Percentiles rank a stretch among this genome's conserved stretches.
Conservation (phyloP, 1,284 basidiomycete genomes). For the Malassezia pachydermatis region DNA sequence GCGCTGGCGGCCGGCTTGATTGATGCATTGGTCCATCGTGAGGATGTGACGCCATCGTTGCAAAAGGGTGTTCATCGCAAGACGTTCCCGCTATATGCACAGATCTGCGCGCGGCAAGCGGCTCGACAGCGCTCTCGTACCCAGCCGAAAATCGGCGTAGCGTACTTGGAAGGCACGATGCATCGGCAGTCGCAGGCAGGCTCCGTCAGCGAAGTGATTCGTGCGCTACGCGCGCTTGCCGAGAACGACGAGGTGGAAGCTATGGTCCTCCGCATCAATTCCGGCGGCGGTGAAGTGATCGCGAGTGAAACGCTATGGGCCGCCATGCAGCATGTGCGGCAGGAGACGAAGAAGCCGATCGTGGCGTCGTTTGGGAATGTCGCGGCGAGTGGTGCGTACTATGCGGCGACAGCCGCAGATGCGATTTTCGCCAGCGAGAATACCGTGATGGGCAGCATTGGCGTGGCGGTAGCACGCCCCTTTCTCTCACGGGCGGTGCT, state of each 20-base stretch:
- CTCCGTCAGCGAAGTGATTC: slow-evolving; percentile 47
- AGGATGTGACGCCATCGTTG: not conserved
- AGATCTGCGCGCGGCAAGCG: slow-evolving; percentile 15
- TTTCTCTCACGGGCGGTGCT: slow-evolving; percentile 49
- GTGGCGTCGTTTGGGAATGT: slow-evolving; percentile 50
- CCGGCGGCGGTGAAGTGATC: slow-evolving; percentile 50
- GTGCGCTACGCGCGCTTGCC: slow-evolving; percentile 49
- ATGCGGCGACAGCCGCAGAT: slow-evolving; percentile 40
- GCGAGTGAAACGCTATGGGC: slow-evolving; percentile 50
- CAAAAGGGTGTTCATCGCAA: slow-evolving; percentile 12
- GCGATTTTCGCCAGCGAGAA: slow-evolving; percentile 47
- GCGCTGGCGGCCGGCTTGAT: slow-evolving; percentile 47
- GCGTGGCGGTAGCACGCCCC: slow-evolving; percentile 49
- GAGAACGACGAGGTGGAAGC: slow-evolving; percentile 48
- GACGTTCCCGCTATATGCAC: slow-evolving; percentile 31
- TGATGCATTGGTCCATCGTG: slow-evolving; percentile 45
- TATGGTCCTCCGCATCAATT: slow-evolving; percentile 50
- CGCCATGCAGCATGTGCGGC: slow-evolving; percentile 46
- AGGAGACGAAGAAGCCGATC: slow-evolving; percentile 48
- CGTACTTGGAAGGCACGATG: slow-evolving; percentile 50
- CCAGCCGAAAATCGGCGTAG: slow-evolving; percentile 45
- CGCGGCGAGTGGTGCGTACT: slow-evolving; percentile 49
- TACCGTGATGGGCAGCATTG: slow-evolving; percentile 50
- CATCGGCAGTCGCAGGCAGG: slow-evolving; percentile 33
- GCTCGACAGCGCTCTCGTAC: not conserved